Base-by-base conservation (phyloP, 371 early-diverging fungal species). In the Mucor lusitanicus region DNA sequence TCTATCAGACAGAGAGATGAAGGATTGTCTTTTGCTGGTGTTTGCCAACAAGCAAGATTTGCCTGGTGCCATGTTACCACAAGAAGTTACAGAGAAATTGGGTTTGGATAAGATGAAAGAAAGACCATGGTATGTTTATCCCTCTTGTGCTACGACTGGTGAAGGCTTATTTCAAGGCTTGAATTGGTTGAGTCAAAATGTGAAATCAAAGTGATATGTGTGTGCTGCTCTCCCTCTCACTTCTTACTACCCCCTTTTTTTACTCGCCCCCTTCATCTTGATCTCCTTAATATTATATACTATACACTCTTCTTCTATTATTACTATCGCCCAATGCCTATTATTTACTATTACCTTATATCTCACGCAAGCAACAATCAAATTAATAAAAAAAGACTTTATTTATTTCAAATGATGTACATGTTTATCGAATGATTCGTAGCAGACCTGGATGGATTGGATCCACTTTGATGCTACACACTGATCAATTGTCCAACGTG, bases 11-110 rank as follows among this genome's bases (percentile, higher is more conserved):
- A 81, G 90, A 60, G 95, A 94, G 85, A 90, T 94, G 91, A 86
- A 88, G 69, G 93, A 93, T 61, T 88, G 88, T 67, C 70, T 93
- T 50, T 75, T 94, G 65, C 81, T 92, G 40, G 92, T 95, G 6
- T 92, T 93, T 85, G 94, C 94, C 40, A 93, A 94, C 76, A 93
- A 94, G 75, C 94, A 94, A 76, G 95, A 94, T 85, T 76, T 94
- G 53, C 92, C 90, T 19, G 83, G 82, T 59, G 90, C 91, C 56
- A 90, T 92, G 91, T 84, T 89, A 0, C 90, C 91, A 4, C 90
- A 91, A 46, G 93, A 93, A 63, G 87, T 95, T 46, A 92, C 92
- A 35, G 92, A 92, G 66, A 87, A 88, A 63, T 82, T 95, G 40
- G 92, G 90, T 6, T 73, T 95, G 48, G 84, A 88, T 65, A 84